Percentiles rank a stretch among this genome's conserved stretches.
Evolutionary conservation across 495 filamentous ascomycete genomes (phyloP).

Genomic region (Gamarada debralockiae): DNA sequence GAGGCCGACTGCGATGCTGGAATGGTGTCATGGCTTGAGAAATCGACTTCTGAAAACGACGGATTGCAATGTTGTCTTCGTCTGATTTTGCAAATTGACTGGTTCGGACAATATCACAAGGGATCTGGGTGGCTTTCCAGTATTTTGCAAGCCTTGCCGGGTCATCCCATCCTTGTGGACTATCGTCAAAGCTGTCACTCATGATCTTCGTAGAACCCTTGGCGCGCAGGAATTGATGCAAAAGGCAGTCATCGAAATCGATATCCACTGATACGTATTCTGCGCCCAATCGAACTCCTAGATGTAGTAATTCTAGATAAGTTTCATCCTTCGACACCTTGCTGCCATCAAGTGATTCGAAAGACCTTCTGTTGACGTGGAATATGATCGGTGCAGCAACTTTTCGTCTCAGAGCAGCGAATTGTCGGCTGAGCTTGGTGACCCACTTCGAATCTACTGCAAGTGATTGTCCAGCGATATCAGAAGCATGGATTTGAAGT

Average conservation of each 20-base stretch:
- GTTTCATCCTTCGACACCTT: conserved; percentile 36
- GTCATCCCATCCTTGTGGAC: conserved; percentile 57
- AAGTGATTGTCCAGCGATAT: conserved; percentile 35
- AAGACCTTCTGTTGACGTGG: conserved; percentile 51
- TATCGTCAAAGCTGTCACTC: conserved; percentile 51
- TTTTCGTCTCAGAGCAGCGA: conserved; percentile 33
- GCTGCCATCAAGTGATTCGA: conserved; percentile 25
- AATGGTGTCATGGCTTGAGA: conserved; percentile 33
- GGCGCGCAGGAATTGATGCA: conserved; percentile 47
- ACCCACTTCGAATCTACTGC: conserved; percentile 34
- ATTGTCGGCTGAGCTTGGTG: conserved; percentile 4
- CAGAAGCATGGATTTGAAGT: conserved; percentile 59
- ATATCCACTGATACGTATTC: conserved; percentile 69
- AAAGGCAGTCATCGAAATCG: conserved; percentile 42
- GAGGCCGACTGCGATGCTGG: conserved; percentile 46
- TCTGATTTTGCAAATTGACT: conserved; percentile 55
- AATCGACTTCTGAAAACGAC: conserved; percentile 40
- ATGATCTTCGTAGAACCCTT: conserved; percentile 68
- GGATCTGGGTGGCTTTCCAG: conserved; percentile 50
- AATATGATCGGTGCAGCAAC: conserved; percentile 63
- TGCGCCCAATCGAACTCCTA: conserved; percentile 64
- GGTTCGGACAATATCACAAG: conserved; percentile 65
- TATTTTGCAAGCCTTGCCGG: conserved; percentile 50
- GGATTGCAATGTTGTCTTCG: conserved; percentile 53
- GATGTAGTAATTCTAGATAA: conserved; percentile 57